A percentile compares a stretch with the other conserved stretches of the same genome.
phyloP scores from a whole-genome alignment of 2,329 filamentous ascomycete genomes.

The Claviceps sorghi region DNA sequence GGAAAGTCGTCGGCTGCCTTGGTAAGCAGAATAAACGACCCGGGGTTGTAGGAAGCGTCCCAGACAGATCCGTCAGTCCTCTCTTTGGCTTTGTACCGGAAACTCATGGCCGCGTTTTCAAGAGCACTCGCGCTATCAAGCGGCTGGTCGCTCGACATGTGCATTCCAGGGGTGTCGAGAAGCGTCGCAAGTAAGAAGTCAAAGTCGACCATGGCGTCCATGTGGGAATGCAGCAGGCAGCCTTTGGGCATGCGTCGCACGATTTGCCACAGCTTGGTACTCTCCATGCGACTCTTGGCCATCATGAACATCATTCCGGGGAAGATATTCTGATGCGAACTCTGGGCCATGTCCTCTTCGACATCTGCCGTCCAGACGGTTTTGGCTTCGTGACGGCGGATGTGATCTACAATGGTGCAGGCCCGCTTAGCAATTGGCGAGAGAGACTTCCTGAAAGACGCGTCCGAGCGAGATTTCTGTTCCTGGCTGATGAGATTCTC shows the following conservation, averaged over 20 bases:
- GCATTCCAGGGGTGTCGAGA: conserved; percentile 58
- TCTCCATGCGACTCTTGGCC: conserved; percentile 74
- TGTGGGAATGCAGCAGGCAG: conserved; percentile 68
- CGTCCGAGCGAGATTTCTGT: conserved; percentile 63
- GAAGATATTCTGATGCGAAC: conserved; percentile 50
- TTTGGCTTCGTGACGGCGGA: conserved; percentile 61
- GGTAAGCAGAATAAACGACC: conserved; percentile 41
- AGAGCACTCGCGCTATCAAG: conserved; percentile 40
- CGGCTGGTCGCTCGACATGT: conserved; percentile 46
- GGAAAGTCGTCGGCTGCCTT: conserved; percentile 63
- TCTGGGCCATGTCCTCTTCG: conserved; percentile 53
- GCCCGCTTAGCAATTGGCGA: conserved; percentile 68
- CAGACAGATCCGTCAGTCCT: conserved; percentile 44
- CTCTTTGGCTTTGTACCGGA: conserved; percentile 41
- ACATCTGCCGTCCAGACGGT: conserved; percentile 63
- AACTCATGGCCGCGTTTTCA: conserved; percentile 41
- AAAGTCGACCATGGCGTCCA: conserved; percentile 83
- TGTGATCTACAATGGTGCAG: conserved; percentile 63
- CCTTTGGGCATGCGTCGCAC: conserved; percentile 82
- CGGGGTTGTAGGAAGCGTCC: conserved; percentile 45
- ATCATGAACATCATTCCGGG: conserved; percentile 90
- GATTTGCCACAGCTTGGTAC: conserved; percentile 73
- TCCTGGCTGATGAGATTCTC: conserved; percentile 67
- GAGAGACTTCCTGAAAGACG: conserved; percentile 55
- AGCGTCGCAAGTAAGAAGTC: conserved; percentile 63